Evolutionary conservation across 2,329 filamentous ascomycete genomes (phyloP).

Genomic region (Aspergillus brunneoviolaceus): DNA sequence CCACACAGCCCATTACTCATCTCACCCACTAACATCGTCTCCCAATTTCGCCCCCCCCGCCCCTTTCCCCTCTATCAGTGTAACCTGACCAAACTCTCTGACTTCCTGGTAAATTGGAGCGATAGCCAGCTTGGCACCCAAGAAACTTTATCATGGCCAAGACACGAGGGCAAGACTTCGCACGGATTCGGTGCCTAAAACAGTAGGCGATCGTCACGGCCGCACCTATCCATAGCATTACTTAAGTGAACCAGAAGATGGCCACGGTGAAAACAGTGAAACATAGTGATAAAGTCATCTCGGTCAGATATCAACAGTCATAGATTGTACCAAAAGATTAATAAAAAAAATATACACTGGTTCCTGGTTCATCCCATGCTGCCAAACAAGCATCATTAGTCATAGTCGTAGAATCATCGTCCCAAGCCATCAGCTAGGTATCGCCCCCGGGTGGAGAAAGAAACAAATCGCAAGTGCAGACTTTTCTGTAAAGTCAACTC

Average conservation of each 20-base stretch:
- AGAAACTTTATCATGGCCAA: background rate
- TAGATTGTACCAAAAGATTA: background rate
- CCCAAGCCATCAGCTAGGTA: background rate
- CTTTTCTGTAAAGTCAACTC: background rate
- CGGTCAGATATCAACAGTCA: background rate
- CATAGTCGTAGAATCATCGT: background rate
- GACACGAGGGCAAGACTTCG: background rate
- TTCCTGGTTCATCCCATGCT: background rate
- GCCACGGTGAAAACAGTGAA: too few species aligned
- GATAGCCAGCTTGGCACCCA: background rate
- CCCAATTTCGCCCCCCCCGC: background rate
- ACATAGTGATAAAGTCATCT: background rate
- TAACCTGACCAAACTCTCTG: background rate
- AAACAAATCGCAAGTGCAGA: too few species aligned
- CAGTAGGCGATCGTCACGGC: background rate
- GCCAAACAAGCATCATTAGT: background rate
- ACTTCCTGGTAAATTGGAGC: background rate
- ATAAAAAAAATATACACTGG: background rate
- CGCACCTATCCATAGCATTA: background rate
- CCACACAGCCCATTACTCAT: too few species aligned
- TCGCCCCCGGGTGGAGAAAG: too few species aligned
- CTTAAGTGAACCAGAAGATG: background rate
- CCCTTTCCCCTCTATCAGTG: background rate
- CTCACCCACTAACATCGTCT: background rate
- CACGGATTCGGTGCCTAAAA: background rate